A percentile compares a stretch with the other conserved stretches of the same genome.
These are phyloP conservation scores for Gossypium davidsonii DNA, from an alignment of 441 rosid species.

Conservation along the genomic window DNA sequence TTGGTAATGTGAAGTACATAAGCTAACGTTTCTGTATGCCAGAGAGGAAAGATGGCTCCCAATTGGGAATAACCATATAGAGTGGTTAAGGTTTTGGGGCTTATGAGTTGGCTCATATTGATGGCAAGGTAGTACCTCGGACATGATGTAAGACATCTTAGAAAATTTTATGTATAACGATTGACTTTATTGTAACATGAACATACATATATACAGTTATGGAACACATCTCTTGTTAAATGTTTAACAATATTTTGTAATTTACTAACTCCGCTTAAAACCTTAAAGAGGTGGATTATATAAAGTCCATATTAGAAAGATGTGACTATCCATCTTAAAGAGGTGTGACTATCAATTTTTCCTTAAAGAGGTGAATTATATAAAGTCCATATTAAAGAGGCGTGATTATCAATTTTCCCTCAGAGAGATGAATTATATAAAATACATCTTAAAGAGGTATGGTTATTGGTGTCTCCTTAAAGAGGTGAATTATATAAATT, in stretches of 20 bases:
- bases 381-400: background rate
- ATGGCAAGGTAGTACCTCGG: no score
- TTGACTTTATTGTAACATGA: no score
- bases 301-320: no score
- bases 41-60: background rate
- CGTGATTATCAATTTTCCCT: background rate
- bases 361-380: background rate
- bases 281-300: no score
- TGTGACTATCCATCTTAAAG: background rate
- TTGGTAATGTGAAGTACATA: background rate
- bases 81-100: no score
- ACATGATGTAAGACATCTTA: no score
- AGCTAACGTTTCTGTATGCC: background rate
- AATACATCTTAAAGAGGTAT: background rate
- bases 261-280: no score
- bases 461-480: background rate
- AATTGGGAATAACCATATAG: background rate
- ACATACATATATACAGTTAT: no score
- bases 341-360: background rate
- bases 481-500: background rate
- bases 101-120: no score
- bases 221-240: no score
- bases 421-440: background rate
- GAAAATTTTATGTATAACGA: no score
- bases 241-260: no score